phyloP scores from a whole-genome alignment of 345 rosid species.

The Salix udensis region DNA sequence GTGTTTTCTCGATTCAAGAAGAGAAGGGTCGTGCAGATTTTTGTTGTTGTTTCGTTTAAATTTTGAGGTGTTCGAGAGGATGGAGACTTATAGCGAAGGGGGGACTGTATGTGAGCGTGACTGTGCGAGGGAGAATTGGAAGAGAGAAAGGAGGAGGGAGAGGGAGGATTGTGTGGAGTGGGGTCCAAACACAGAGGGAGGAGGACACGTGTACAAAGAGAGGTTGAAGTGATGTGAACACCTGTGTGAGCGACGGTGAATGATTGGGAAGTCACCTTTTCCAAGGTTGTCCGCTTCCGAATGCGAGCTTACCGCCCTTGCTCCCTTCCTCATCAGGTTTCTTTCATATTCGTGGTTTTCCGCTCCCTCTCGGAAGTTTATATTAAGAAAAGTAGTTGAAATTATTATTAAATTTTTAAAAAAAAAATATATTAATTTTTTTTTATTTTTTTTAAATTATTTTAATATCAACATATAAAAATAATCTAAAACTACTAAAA shows the following conservation, averaged over 20 bases:
- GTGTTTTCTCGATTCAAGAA: not conserved
- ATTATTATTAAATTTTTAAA: too few relatives aligned
- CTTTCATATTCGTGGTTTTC: not conserved
- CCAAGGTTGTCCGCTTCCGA: slow-evolving; percentile 62
- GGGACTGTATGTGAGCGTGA: too few relatives aligned
- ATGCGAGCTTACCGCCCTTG: slow-evolving; percentile 39
- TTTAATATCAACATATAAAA: too few relatives aligned
- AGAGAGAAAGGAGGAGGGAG: too few relatives aligned
- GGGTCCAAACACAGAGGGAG: not conserved
- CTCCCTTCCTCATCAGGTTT: not conserved
- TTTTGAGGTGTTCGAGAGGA: too few relatives aligned
- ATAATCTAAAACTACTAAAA: too few relatives aligned
- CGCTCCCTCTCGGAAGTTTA: too few relatives aligned
- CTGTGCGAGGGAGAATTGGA: not conserved
- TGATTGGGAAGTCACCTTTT: not conserved
- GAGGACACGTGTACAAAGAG: slow-evolving; percentile 21
- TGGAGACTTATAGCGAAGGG: not conserved
- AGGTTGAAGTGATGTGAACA: not conserved
- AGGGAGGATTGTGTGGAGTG: slow-evolving; percentile 1
- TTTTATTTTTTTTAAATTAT: too few relatives aligned
- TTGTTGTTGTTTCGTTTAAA: not conserved
- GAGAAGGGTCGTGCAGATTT: not conserved
- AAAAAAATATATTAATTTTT: too few relatives aligned
- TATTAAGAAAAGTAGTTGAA: too few relatives aligned
- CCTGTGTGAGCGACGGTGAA: not conserved